Conservation (phyloP, 2,329 filamentous ascomycete genomes). For the Trichoderma sp. region DNA sequence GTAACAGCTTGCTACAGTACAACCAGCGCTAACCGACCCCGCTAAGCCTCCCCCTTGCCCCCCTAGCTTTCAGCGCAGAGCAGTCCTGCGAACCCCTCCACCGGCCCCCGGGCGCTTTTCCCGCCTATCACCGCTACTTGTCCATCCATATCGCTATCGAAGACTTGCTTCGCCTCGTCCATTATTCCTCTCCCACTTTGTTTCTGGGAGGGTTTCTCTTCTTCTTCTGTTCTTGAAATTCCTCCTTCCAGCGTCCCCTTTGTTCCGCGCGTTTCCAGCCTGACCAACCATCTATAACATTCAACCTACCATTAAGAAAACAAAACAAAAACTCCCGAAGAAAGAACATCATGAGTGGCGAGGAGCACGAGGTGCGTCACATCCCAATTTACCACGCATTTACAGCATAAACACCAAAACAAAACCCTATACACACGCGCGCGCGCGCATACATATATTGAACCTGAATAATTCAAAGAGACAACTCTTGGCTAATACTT, state of each 20-base stretch:
- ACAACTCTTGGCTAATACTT: neutral
- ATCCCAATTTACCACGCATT: neutral
- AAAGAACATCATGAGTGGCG: slow-evolving; percentile 21
- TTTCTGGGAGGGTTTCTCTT: neutral
- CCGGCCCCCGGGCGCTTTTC: neutral
- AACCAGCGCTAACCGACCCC: slow-evolving; percentile 3
- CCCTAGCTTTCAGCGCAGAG: neutral
- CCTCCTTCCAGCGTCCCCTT: neutral
- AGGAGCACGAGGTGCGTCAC: slow-evolving; percentile 28
- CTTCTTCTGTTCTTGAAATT: neutral
- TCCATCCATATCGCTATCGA: neutral
- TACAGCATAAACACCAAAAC: neutral
- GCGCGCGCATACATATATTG: neutral
- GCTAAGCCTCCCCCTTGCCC: slow-evolving; percentile 1
- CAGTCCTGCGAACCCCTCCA: slow-evolving; percentile 8
- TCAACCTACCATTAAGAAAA: neutral
- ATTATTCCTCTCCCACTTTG: neutral
- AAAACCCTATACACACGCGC: too few relatives aligned
- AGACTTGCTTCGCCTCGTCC: neutral
- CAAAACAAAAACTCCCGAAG: neutral
- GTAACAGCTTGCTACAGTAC: neutral
- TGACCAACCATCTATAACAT: neutral
- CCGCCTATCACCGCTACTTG: slow-evolving; percentile 14
- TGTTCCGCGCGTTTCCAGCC: neutral
- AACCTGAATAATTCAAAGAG: neutral